Percentiles rank a stretch among this genome's conserved stretches.
phyloP scores from a whole-genome alignment of 768 basidiomycete genomes.

The Candolleomyces aberdarensis region DNA sequence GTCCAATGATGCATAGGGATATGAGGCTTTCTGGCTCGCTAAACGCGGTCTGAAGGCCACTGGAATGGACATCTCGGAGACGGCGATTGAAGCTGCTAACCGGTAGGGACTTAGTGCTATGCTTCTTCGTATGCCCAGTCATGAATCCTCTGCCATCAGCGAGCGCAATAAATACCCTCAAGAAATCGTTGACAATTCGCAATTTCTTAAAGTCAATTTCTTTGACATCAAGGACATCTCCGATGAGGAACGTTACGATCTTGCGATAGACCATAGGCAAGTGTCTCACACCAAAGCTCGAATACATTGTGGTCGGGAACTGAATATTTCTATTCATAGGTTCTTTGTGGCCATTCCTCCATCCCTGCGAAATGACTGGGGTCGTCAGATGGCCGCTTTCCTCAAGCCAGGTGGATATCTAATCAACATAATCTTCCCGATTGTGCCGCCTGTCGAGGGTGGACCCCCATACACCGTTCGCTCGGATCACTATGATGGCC shows the following conservation, averaged over 20 bases:
- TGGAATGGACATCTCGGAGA: slow-evolving; percentile 56
- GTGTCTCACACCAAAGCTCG: slow-evolving; percentile 11
- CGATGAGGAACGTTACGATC: slow-evolving; percentile 41
- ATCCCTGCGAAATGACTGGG: slow-evolving; percentile 51
- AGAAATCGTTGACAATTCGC: slow-evolving; percentile 26
- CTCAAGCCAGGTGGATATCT: slow-evolving; percentile 62
- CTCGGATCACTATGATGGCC: slow-evolving; percentile 52
- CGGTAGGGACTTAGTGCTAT: slow-evolving; percentile 25
- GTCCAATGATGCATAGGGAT: slow-evolving; percentile 39
- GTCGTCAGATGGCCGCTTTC: slow-evolving; percentile 48
- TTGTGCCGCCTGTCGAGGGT: slow-evolving; percentile 35
- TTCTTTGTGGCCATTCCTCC: slow-evolving; percentile 77
- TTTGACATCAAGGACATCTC: slow-evolving; percentile 37
- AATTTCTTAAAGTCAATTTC: slow-evolving; percentile 49
- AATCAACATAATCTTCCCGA: slow-evolving; percentile 58
- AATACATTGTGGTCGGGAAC: neutral
- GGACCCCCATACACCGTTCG: slow-evolving; percentile 67
- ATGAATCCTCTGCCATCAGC: neutral
- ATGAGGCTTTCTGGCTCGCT: slow-evolving; percentile 58
- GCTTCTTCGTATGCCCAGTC: neutral
- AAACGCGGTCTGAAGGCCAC: slow-evolving; percentile 41
- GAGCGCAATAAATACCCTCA: slow-evolving; percentile 14
- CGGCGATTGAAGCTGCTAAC: slow-evolving; percentile 47
- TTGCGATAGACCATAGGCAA: slow-evolving; percentile 68
- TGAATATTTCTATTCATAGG: slow-evolving; percentile 24